Evolutionary conservation across 768 basidiomycete species (phyloP), one percentile per base, ranked within the genome.

Genomic region (Pleurotus sapidus): DNA sequence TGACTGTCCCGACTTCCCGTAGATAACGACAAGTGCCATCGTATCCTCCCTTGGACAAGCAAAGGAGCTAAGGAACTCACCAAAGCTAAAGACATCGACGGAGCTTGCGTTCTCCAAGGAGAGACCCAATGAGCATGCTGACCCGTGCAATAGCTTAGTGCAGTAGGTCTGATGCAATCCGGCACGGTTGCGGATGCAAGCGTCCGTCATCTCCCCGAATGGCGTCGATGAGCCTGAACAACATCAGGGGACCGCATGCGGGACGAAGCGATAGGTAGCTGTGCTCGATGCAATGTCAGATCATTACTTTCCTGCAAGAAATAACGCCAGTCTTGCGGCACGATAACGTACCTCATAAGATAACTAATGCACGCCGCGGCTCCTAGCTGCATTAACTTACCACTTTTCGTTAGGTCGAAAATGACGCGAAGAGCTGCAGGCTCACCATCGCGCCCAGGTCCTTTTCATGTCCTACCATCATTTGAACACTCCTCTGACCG

Each of bases 371-470:
- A 14, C 12, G 39, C 51, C 51, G 51, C 51, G 51, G 51, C 25
- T 54, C 37, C 39, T 14, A 54, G 24, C 38, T 18, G 24, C 39
- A 38, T 34, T 24, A 54, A 38, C 34, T 54, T 54, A 20, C 51
- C 23, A 18, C 20, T 18, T 54, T 23, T 42, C 51, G 51, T 54
- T 54, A 54, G 51, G 15, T 40, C 51, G 51, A 54, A 54, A 53
- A 34, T 6, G n/a, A 30, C 17, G 17, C 15, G 24, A n/a, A 38
- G 30, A 30, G n/a, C 17, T 51, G 51, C 51, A 54, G 51, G 51
- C 23, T 54, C 51, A 39, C 30, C 17, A 23, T 23, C 20, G 49
- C 34, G 51, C 51, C 37, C 38, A 18, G 34, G n/a, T 18, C 37
- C 51, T 37, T 18, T 27, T 37, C 34, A 34, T 30, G 9, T n/a